Evolutionary conservation across 2,329 filamentous ascomycete genomes (phyloP).

Genomic region (Rutstroemia sp.): DNA sequence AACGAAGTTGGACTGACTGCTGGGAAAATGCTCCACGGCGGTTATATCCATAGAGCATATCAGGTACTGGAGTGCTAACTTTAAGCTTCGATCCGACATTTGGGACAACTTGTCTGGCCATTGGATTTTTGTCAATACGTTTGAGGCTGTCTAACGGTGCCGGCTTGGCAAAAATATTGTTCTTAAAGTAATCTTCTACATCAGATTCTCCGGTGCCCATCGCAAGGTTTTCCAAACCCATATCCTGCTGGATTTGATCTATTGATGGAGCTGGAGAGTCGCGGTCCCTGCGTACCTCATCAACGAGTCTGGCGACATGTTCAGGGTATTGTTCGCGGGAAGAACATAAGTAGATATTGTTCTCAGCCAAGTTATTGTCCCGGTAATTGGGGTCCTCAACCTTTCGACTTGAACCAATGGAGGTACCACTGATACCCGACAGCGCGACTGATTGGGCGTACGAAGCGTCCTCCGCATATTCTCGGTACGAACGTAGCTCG

Average conservation of each 20-base stretch:
- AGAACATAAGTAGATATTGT: slow-evolving; percentile 19
- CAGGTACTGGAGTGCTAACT: not conserved
- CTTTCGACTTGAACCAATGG: slow-evolving; percentile 17
- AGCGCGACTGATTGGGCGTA: not conserved
- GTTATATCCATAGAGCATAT: slow-evolving; percentile 9
- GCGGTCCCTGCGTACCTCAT: slow-evolving; percentile 17
- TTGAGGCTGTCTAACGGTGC: not conserved
- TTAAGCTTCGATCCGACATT: not conserved
- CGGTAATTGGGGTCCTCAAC: slow-evolving; percentile 20
- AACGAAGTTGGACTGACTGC: slow-evolving; percentile 9
- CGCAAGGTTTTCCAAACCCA: slow-evolving; percentile 11
- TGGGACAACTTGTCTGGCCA: not conserved
- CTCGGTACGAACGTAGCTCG: slow-evolving; percentile 6
- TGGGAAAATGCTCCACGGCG: slow-evolving; percentile 14
- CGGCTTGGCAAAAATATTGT: slow-evolving; percentile 4
- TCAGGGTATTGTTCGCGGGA: slow-evolving; percentile 15
- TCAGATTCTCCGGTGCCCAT: slow-evolving; percentile 8
- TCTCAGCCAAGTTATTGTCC: slow-evolving; percentile 18
- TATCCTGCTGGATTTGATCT: slow-evolving; percentile 15
- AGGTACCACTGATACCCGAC: slow-evolving; percentile 5
- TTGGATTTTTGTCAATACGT: not conserved
- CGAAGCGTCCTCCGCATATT: slow-evolving; percentile 10
- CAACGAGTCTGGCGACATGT: slow-evolving; percentile 14
- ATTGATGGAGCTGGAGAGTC: slow-evolving; percentile 16
- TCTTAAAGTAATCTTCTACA: slow-evolving; percentile 1